A percentile compares a stretch with the other conserved stretches of the same genome.
phyloP scores from a whole-genome alignment of 352 stramenopile genomes.

The Pythium coloratum region DNA sequence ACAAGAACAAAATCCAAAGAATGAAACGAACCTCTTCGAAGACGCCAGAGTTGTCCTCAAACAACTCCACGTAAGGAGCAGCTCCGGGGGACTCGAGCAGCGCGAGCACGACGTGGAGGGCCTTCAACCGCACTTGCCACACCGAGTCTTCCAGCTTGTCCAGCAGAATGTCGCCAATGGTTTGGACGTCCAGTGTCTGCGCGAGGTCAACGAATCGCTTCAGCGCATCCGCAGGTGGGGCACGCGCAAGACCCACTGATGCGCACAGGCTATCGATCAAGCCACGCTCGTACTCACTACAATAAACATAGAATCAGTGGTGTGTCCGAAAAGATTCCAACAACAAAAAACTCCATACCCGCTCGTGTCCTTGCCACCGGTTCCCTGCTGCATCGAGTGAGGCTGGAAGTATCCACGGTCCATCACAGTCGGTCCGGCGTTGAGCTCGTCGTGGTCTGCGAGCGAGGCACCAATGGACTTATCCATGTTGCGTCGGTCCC shows the following conservation, averaged over 20 bases:
- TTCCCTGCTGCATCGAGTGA: conserved; percentile 51
- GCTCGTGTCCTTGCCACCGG: conserved; percentile 72
- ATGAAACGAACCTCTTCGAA: conserved; percentile 58
- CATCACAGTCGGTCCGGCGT: conserved; percentile 57
- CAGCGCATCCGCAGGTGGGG: conserved; percentile 70
- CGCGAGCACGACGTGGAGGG: conserved; percentile 75
- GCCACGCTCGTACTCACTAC: conserved; percentile 80
- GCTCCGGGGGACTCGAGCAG: conserved; percentile 70
- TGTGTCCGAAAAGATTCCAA: not conserved
- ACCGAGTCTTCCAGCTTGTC: conserved; percentile 85
- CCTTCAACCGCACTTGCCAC: conserved; percentile 85
- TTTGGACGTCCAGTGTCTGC: conserved; percentile 82
- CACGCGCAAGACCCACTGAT: conserved; percentile 69
- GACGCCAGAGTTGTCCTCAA: conserved; percentile 83
- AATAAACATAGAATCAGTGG: conserved; percentile 11
- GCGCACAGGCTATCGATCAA: conserved; percentile 86
- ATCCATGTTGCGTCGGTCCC: conserved; percentile 88
- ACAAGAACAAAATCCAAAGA: not conserved
- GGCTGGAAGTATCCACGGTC: conserved; percentile 80
- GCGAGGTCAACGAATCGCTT: conserved; percentile 86
- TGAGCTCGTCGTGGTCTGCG: conserved; percentile 82
- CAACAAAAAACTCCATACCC: conserved; percentile 34
- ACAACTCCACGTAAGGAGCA: conserved; percentile 72
- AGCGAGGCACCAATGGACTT: conserved; percentile 89
- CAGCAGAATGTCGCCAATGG: conserved; percentile 82